phyloP scores from a whole-genome alignment of 176 grass and related monocot genomes.

The Coix lacrymajobi region DNA sequence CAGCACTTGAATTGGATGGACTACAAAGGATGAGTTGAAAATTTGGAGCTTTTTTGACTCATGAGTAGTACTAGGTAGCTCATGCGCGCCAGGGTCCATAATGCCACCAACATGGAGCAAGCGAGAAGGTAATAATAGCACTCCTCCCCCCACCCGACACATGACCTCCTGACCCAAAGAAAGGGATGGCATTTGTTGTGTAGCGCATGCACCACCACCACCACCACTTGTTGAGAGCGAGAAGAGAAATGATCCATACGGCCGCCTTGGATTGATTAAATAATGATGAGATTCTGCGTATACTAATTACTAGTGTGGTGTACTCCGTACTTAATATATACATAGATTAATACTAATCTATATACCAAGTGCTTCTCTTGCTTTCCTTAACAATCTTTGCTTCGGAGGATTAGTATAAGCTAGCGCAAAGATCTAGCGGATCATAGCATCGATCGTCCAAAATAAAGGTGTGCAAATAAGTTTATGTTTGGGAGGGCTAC shows the following conservation, averaged over 20 bases:
- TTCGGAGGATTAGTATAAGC: constrained; percentile 24
- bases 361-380: constrained; percentile 24
- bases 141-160: constrained; percentile 30
- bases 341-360: neutral
- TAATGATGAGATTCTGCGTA: constrained; percentile 43
- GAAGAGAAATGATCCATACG: constrained; percentile 13
- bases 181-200: constrained; percentile 30
- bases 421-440: constrained; percentile 24
- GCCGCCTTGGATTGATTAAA: constrained; percentile 44
- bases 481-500: neutral
- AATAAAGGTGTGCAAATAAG: neutral
- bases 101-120: constrained; percentile 37
- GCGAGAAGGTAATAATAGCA: constrained; percentile 30
- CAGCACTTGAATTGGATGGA: neutral
- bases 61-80: constrained; percentile 8
- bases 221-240: constrained; percentile 37
- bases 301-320: neutral
- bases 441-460: constrained; percentile 16
- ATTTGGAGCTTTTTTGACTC: neutral
- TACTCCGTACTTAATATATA: constrained; percentile 7
- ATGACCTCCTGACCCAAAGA: constrained; percentile 30
- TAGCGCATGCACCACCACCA: constrained; percentile 46
- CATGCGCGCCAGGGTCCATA: constrained; percentile 40
- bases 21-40: neutral
- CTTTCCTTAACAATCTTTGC: constrained; percentile 27